These are phyloP conservation scores for Stereum hirsutum DNA, from an alignment of 1,284 basidiomycete species.

Conservation along the genomic window DNA sequence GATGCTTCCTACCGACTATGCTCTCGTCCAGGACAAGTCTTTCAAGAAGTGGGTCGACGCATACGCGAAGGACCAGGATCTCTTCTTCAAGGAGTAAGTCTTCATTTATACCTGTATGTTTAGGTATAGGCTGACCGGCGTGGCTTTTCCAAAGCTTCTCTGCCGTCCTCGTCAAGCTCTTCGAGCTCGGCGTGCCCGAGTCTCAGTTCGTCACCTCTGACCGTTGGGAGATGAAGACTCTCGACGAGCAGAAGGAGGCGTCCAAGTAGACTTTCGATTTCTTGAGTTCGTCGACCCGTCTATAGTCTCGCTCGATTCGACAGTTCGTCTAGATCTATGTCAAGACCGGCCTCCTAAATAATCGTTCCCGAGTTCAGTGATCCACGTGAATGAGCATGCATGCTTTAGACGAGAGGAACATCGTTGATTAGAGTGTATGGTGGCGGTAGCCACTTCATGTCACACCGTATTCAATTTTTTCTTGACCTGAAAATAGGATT, in stretches of 20 bases:
- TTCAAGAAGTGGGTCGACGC: constrained; percentile 82
- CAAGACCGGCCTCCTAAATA: no score
- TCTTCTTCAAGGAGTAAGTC: constrained; percentile 86
- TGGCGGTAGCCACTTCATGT: no score
- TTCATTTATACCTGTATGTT: constrained; percentile 4
- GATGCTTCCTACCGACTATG: constrained; percentile 93
- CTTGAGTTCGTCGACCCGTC: no score
- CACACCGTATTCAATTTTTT: no score
- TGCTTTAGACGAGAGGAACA: no score
- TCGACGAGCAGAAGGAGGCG: constrained; percentile 44
- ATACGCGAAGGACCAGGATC: constrained; percentile 76
- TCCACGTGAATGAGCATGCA: no score
- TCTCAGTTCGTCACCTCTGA: constrained; percentile 65
- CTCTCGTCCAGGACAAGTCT: constrained; percentile 76
- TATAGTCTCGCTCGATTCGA: no score
- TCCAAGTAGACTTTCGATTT: no score
- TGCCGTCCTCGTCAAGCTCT: constrained; percentile 61
- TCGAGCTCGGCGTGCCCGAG: constrained; percentile 85
- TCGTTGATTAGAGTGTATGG: no score
- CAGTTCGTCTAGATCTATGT: no score
- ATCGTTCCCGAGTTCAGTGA: no score
- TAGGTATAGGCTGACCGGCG: constrained; percentile 8
- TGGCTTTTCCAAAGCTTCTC: constrained; percentile 58
- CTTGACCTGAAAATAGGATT: no score
- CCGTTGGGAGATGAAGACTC: constrained; percentile 61